Evolutionary conservation across 2,329 filamentous ascomycete species (phyloP), one percentile per base, ranked within the genome.

Genomic region (Incumbomyces lentus): DNA sequence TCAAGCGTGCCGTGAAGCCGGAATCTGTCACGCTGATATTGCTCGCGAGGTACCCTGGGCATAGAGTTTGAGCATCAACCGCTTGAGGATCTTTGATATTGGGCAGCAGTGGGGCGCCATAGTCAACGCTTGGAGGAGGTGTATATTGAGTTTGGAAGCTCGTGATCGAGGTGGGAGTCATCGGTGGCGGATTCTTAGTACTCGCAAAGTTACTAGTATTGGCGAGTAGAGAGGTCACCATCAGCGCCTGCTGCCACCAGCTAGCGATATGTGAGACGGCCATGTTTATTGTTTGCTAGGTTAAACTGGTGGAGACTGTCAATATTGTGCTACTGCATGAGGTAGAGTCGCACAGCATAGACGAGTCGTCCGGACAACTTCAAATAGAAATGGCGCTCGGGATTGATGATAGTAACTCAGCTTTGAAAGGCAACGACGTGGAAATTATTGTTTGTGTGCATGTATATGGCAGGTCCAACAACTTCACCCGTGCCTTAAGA

Each of bases 81-180:
- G 82, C 81, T 44, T 76, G 49, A 0, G 81, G 76, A 53, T 86
- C 81, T 30, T 74, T 56, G 53, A 84, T 73, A 58, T 84, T 86
- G 29, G 82, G 75, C 32, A 83, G 60, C 34, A 78, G 53, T 16
- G 68, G 62, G 13, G 61, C 66, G 43, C 73, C 74, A 17, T 60
- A 53, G 51, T 72, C 69, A 6, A 67, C 67, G 26, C 60, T 60
- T n/a, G 68, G 55, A 2, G 73, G 71, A 2, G 76, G 61, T 0
- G 72, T 77, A 52, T 69, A 74, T 32, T 58, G 40, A 12, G 58
- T 5, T 35, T 44, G 41, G 12, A 36, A 19, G 32, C 14, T 35
- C 22, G 30, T 26, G 31, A 26, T 7, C n/a, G 31, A 35, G 17
- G 32, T 18, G 22, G 31, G 31, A 10, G 40, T 29, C 40, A 44